Percentiles rank a stretch among this genome's conserved stretches.
These are phyloP conservation scores for Emericellopsis cladophorae DNA, from an alignment of 2,329 filamentous ascomycete genomes.

Conservation along the genomic window DNA sequence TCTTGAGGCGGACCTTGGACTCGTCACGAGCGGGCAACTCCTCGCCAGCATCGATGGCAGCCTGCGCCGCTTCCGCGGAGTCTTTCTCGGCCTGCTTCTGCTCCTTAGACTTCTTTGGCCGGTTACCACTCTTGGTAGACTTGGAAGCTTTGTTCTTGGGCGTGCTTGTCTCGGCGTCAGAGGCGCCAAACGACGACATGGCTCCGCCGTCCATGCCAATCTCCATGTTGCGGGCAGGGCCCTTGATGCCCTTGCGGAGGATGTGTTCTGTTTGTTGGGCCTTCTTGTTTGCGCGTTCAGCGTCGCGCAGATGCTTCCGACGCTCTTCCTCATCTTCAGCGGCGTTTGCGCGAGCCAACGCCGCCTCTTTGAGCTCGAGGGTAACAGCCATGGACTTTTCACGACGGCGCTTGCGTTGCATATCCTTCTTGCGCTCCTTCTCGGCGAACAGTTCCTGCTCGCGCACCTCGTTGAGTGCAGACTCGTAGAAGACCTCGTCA, in stretches of 20 bases:
- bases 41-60: slow-evolving; percentile 67
- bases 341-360: slow-evolving; percentile 63
- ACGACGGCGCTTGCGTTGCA: slow-evolving; percentile 91
- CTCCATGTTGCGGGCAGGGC: slow-evolving; percentile 55
- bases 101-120: slow-evolving; percentile 84
- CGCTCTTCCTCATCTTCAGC: slow-evolving; percentile 75
- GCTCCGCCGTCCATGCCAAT: slow-evolving; percentile 68
- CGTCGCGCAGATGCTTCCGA: slow-evolving; percentile 69
- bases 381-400: slow-evolving; percentile 94
- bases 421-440: slow-evolving; percentile 99
- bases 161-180: slow-evolving; percentile 31
- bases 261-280: slow-evolving; percentile 81
- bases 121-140: slow-evolving; percentile 42
- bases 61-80: slow-evolving; percentile 77
- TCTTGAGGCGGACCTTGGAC: slow-evolving; percentile 50
- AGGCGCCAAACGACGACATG: slow-evolving; percentile 71
- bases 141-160: slow-evolving; percentile 25
- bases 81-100: slow-evolving; percentile 73
- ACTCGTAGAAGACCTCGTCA: slow-evolving; percentile 62
- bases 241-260: slow-evolving; percentile 77
- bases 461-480: slow-evolving; percentile 76
- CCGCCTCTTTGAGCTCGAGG: slow-evolving; percentile 78
- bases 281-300: slow-evolving; percentile 85
- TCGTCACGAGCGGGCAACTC: slow-evolving; percentile 50
- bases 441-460: slow-evolving; percentile 84